Percentiles rank a stretch among this genome's conserved stretches.
Evolutionary conservation across 768 basidiomycete genomes (phyloP).

Genomic region (Tulasnella sp.): DNA sequence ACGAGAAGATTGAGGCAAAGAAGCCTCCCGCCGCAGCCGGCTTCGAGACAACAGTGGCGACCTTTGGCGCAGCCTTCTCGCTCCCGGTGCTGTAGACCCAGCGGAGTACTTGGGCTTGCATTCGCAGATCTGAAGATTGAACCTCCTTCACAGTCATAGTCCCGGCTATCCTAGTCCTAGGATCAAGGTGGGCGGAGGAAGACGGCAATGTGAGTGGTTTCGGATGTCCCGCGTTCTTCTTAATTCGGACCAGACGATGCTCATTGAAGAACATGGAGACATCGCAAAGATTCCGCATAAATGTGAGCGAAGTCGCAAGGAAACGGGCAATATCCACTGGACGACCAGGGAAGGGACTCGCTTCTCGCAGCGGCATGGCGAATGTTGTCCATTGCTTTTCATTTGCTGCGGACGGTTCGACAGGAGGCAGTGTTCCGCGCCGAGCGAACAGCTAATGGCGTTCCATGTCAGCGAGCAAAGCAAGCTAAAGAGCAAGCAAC

Average conservation of each 20-base stretch:
- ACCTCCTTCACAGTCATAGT: slow-evolving; percentile 73
- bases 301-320: slow-evolving; percentile 87
- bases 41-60: slow-evolving; percentile 1
- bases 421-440: slow-evolving; percentile 57
- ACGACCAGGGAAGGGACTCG: slow-evolving; percentile 72
- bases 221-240: slow-evolving; percentile 62
- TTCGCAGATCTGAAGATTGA: slow-evolving; percentile 70
- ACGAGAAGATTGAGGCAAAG: slow-evolving; percentile 50
- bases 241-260: slow-evolving; percentile 66
- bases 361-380: slow-evolving; percentile 84
- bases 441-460: slow-evolving; percentile 71
- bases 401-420: slow-evolving; percentile 12
- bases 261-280: slow-evolving; percentile 85
- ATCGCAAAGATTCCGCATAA: slow-evolving; percentile 78
- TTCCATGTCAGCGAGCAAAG: background rate
- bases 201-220: slow-evolving; percentile 55
- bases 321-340: slow-evolving; percentile 87
- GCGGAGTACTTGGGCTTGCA: slow-evolving; percentile 79
- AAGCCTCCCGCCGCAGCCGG: slow-evolving; percentile 43
- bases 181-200: slow-evolving; percentile 48
- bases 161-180: slow-evolving; percentile 56
- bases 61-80: slow-evolving; percentile 53
- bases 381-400: slow-evolving; percentile 78
- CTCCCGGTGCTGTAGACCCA: slow-evolving; percentile 72
- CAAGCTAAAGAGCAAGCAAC: background rate